Conservation (phyloP, 1,139 yeast genomes). For the Yamadazyma dendronema region DNA sequence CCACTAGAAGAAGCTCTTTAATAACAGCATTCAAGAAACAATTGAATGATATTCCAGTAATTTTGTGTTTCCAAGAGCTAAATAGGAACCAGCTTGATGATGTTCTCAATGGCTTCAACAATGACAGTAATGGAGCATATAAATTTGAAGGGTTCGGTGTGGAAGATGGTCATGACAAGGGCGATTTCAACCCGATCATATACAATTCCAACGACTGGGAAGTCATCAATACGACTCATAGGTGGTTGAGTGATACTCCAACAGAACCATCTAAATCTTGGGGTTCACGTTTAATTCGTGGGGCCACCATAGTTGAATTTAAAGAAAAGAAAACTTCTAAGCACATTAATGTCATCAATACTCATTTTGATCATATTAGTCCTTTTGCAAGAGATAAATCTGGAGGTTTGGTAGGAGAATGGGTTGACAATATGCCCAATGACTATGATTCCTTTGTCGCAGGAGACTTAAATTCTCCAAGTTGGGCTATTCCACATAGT, state of each 20-base stretch:
- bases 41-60: constrained; percentile 16
- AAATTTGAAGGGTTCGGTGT: constrained; percentile 45
- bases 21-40: constrained; percentile 15
- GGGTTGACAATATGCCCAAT: constrained; percentile 26
- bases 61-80: constrained; percentile 30
- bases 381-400: constrained; percentile 33
- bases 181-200: constrained; percentile 47
- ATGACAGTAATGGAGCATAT: constrained; percentile 22
- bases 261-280: constrained; percentile 37
- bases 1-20: constrained; percentile 18
- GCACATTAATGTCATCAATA: constrained; percentile 33
- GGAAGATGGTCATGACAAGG: constrained; percentile 39
- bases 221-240: constrained; percentile 32
- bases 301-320: constrained; percentile 38
- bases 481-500: constrained; percentile 13
- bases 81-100: constrained; percentile 25
- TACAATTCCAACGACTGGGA: constrained; percentile 29
- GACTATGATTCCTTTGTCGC: constrained; percentile 33
- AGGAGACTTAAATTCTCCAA: constrained; percentile 13
- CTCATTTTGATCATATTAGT: constrained; percentile 44
- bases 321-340: constrained; percentile 20
- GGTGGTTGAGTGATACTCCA: constrained; percentile 46
- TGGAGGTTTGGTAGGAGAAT: constrained; percentile 27
- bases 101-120: constrained; percentile 19
- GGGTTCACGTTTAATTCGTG: constrained; percentile 43